phyloP scores from a whole-genome alignment of 306 rosid genomes.

The Purshia tridentata region DNA sequence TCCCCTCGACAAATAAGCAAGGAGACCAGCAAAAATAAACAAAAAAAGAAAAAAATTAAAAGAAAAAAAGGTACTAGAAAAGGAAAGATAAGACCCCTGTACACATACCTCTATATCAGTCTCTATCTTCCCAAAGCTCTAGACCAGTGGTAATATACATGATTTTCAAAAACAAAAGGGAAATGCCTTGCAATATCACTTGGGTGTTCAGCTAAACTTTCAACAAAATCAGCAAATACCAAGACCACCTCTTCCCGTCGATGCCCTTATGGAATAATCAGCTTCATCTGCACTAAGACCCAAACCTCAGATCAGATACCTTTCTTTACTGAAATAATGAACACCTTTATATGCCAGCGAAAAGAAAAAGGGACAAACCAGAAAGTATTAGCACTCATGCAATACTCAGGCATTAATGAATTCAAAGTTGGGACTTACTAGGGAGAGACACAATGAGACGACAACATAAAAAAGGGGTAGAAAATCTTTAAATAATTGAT shows the following conservation, averaged over 20 bases:
- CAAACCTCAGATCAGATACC: conserved; percentile 25
- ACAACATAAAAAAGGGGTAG: too few relatives aligned
- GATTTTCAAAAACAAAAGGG: conserved; percentile 45
- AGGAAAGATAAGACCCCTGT: conserved; percentile 81
- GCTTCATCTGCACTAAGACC: conserved; percentile 63
- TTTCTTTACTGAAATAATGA: neutral
- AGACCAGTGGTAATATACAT: conserved; percentile 85
- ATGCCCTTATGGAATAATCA: conserved; percentile 53
- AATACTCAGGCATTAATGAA: neutral
- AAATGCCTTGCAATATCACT: conserved; percentile 46
- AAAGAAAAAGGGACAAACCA: neutral
- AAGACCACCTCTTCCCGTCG: conserved; percentile 42
- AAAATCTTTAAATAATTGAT: neutral
- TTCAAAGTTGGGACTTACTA: too few relatives aligned
- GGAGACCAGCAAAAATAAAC: conserved; percentile 33
- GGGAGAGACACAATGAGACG: neutral
- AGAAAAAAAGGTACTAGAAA: conserved; percentile 29
- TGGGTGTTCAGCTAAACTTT: conserved; percentile 38
- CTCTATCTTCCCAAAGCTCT: conserved; percentile 68
- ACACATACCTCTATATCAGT: conserved; percentile 85
- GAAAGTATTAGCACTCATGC: neutral
- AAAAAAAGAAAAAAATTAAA: conserved; percentile 26
- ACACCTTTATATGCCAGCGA: neutral
- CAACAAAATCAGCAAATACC: conserved; percentile 48
- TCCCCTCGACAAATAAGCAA: conserved; percentile 50